Percentiles rank a stretch among this genome's conserved stretches.
These are phyloP conservation scores for Mollisia scopiformis DNA, from an alignment of 2,329 filamentous ascomycete species.

Conservation along the genomic window DNA sequence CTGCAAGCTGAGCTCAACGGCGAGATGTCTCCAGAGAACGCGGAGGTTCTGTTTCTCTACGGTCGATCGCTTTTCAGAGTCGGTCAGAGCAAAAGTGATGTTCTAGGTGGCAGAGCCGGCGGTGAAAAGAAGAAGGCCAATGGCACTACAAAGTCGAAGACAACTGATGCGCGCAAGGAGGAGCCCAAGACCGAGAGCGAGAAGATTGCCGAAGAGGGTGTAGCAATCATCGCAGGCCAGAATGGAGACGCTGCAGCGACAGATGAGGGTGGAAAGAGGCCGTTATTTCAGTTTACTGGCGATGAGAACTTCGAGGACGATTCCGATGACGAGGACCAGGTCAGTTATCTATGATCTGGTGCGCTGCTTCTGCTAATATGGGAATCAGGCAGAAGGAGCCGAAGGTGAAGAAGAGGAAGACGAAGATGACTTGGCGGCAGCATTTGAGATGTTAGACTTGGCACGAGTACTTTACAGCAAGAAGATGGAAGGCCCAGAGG, in stretches of 20 bases:
- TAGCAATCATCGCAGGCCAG: conserved; percentile 41
- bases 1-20: conserved; percentile 91
- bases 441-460: conserved; percentile 84
- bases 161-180: conserved; percentile 38
- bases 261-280: conserved; percentile 60
- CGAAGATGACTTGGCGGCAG: conserved; percentile 75
- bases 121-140: conserved; percentile 54
- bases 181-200: conserved; percentile 38
- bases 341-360: conserved; percentile 50
- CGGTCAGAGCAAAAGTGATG: conserved; percentile 91
- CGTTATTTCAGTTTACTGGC: conserved; percentile 88
- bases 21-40: conserved; percentile 88
- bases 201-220: conserved; percentile 50
- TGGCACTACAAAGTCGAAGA: conserved; percentile 44
- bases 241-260: conserved; percentile 35
- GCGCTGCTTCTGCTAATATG: conserved; percentile 45
- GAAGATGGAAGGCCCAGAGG: conserved; percentile 54
- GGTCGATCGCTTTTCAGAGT: conserved; percentile 93
- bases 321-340: conserved; percentile 71
- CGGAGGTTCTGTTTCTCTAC: conserved; percentile 92
- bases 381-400: conserved; percentile 43
- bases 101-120: conserved; percentile 80
- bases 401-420: conserved; percentile 57
- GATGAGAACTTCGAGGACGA: conserved; percentile 92
- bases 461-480: conserved; percentile 67